Evolutionary conservation across 2,329 filamentous ascomycete genomes (phyloP).

Genomic region (Paracamarosporium sp.): DNA sequence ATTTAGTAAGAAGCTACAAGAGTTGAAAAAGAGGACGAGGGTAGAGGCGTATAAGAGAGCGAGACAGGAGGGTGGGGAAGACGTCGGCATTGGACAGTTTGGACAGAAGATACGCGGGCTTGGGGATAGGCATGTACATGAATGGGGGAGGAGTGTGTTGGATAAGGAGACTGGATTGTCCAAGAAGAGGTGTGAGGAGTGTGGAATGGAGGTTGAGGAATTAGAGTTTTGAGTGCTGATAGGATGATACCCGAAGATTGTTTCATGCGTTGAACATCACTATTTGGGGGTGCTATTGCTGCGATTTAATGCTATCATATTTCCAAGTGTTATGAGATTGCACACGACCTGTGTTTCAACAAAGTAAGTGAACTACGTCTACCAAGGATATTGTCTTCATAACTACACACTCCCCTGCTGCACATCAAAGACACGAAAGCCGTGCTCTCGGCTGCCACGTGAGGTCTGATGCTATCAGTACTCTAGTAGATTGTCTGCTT

Average conservation of each 20-base stretch:
- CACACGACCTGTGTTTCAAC: no score
- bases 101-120: slow-evolving; percentile 73
- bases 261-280: no score
- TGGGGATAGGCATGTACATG: slow-evolving; percentile 81
- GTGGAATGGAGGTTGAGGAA: slow-evolving; percentile 73
- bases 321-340: no score
- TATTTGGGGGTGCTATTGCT: no score
- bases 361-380: no score
- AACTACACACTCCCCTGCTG: no score
- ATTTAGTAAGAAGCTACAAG: slow-evolving; percentile 86
- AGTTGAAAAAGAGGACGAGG: slow-evolving; percentile 90
- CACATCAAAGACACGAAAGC: no score
- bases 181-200: slow-evolving; percentile 75
- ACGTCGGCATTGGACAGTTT: slow-evolving; percentile 58
- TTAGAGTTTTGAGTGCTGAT: slow-evolving; percentile 61
- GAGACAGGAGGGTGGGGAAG: slow-evolving; percentile 48
- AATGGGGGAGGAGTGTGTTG: slow-evolving; percentile 72
- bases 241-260: not conserved
- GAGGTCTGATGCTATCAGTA: no score
- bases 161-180: slow-evolving; percentile 73
- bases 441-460: no score
- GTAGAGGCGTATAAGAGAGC: slow-evolving; percentile 83
- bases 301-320: no score
- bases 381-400: no score
- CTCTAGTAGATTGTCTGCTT: no score